Conservation (phyloP, 768 basidiomycete species). For the Candolleomyces efflorescens region DNA sequence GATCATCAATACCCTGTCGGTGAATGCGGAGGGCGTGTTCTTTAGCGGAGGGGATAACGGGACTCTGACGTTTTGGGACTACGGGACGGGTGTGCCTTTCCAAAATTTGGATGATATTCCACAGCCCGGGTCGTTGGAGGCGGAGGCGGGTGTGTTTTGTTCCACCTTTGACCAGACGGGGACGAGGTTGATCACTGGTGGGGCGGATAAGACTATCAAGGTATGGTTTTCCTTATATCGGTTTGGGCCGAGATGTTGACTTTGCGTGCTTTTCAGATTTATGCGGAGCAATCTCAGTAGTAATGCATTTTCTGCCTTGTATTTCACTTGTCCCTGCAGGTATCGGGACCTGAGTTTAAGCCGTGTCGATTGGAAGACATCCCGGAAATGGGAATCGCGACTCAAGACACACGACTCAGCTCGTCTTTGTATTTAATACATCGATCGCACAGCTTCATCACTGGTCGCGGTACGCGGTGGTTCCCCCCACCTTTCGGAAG, state of each 20-base stretch:
- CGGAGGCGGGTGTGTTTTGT: conserved; percentile 95
- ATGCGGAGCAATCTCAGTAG: conserved; percentile 66
- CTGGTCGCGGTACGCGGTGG: too few relatives aligned
- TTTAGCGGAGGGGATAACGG: conserved; percentile 99
- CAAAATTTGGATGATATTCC: conserved; percentile 92
- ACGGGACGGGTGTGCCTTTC: conserved; percentile 90
- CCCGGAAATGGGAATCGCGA: too few relatives aligned
- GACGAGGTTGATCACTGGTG: conserved; percentile 89
- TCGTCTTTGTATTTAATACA: too few relatives aligned
- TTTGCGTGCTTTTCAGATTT: conserved; percentile 34
- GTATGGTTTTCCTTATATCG: conserved; percentile 32
- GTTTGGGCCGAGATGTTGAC: background rate
- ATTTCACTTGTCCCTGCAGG: too few relatives aligned
- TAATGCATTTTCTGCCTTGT: too few relatives aligned
- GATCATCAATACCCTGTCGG: conserved; percentile 93
- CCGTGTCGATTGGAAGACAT: too few relatives aligned
- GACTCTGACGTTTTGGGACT: conserved; percentile 90
- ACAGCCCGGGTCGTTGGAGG: conserved; percentile 96
- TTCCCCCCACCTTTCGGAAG: too few relatives aligned
- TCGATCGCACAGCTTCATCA: too few relatives aligned
- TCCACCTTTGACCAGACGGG: conserved; percentile 97
- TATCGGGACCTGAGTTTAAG: too few relatives aligned
- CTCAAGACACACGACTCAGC: too few relatives aligned
- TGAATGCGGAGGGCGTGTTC: conserved; percentile 94
- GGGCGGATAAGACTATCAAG: conserved; percentile 99